Evolutionary conservation across 208 protist genomes (phyloP), one percentile per base, ranked within the genome.

Genomic region (Novymonas esmeraldas): DNA sequence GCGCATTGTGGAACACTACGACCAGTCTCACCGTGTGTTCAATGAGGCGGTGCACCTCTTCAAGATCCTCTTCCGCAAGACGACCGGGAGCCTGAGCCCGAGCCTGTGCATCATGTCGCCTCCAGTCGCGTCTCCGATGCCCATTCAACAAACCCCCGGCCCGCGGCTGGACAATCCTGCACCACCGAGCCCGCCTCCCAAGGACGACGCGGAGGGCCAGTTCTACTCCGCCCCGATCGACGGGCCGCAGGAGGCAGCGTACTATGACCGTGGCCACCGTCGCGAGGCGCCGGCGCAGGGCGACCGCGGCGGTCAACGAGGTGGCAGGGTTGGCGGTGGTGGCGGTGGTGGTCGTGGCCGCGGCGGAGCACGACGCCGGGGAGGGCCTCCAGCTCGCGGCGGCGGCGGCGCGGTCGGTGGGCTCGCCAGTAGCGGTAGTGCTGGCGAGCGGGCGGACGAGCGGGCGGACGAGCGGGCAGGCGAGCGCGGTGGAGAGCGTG

Each of bases 21-120:
- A 81, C 13, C 60, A 84, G 41, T 79, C 72, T 13, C 79, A 81
- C 34, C 86, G 90, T 22, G 88, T 96, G 20, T 94, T 81, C 70
- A 86, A 82, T 49, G 89, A 96, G 74, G 89, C 93, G 16, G 78
- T 93, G 45, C 93, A 97, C 81, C 82, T 97, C 54, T 90, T 74
- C 38, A 95, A 93, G 54, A 96, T 97, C 39, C 79, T 97, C 3
- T 94, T 94, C 64, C 89, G 89, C 54, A 95, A 95, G 73, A 81
- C 87, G 10, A 84, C 75, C 44, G 80, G 87, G 10, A 89, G 84
- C 69, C 81, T 79, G 5, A 90, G 81, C 70, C 87, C 87, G 13
- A 79, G 63, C 50, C 51, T 78, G 55, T 70, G 70, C 11, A 75
- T 85, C 22, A 78, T 84, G 41, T 95, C 92, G 22, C 92, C 92